Evolutionary conservation across 495 filamentous ascomycete genomes (phyloP).

Genomic region (Annulohypoxylon moriforme): DNA sequence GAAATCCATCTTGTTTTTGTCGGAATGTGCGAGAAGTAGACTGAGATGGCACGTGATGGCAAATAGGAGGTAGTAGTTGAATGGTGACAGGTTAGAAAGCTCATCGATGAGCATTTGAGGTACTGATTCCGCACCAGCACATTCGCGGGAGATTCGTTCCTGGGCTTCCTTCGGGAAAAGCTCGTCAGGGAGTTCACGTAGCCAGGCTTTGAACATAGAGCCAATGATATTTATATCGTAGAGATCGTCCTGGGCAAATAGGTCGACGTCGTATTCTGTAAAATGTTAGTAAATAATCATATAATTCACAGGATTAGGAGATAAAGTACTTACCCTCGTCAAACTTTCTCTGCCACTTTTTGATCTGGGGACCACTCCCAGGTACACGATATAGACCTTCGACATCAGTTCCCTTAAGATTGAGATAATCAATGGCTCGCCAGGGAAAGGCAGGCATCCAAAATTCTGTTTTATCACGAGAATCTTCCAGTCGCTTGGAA

Average conservation of each 20-base stretch:
- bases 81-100: conserved; percentile 87
- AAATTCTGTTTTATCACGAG: conserved; percentile 91
- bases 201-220: conserved; percentile 92
- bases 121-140: conserved; percentile 76
- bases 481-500: conserved; percentile 83
- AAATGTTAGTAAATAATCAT: conserved; percentile 44
- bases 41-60: conserved; percentile 94
- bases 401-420: conserved; percentile 88
- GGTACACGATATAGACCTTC: conserved; percentile 91
- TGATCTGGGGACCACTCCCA: conserved; percentile 83
- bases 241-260: conserved; percentile 83
- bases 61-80: conserved; percentile 95
- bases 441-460: conserved; percentile 97
- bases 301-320: not conserved
- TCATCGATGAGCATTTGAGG: conserved; percentile 88
- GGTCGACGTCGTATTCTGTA: conserved; percentile 81
- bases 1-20: conserved; percentile 95
- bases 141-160: conserved; percentile 76
- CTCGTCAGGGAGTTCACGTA: conserved; percentile 92
- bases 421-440: conserved; percentile 92
- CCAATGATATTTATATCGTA: conserved; percentile 95
- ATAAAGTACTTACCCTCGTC: conserved; percentile 71
- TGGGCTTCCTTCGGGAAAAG: conserved; percentile 85
- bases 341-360: conserved; percentile 87
- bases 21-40: conserved; percentile 83